phyloP scores from a whole-genome alignment of 192 early-diverging fungal genomes.

The Backusella australiensis region DNA sequence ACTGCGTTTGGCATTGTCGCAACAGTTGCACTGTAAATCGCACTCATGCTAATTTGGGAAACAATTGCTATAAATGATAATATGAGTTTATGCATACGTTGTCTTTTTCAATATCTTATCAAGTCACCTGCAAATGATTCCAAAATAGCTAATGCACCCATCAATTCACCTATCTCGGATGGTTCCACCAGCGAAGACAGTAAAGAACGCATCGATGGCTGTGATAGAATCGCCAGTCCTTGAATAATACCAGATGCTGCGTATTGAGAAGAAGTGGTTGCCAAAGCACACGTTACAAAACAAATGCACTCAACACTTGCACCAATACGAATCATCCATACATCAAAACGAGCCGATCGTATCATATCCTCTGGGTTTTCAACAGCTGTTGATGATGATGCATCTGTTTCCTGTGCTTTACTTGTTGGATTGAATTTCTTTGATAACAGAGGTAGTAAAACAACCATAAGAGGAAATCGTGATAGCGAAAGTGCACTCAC shows the following conservation, averaged over 20 bases:
- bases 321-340: conserved; percentile 47
- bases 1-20: conserved; percentile 37
- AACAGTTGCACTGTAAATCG: conserved; percentile 43
- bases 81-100: background rate
- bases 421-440: conserved; percentile 18
- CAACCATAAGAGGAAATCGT: conserved; percentile 32
- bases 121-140: conserved; percentile 40
- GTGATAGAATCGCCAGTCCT: conserved; percentile 29
- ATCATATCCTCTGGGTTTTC: background rate
- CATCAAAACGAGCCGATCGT: conserved; percentile 35
- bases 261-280: conserved; percentile 17
- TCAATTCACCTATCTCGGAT: conserved; percentile 42
- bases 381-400: background rate
- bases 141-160: conserved; percentile 50
- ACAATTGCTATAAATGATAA: conserved; percentile 19
- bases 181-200: conserved; percentile 43
- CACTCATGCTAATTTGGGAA: conserved; percentile 39
- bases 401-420: background rate
- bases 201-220: conserved; percentile 40
- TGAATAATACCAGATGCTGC: conserved; percentile 21
- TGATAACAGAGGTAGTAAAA: conserved; percentile 33
- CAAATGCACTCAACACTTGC: conserved; percentile 30
- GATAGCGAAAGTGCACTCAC: conserved; percentile 21
- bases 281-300: conserved; percentile 32
- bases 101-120: background rate